phyloP scores from a whole-genome alignment of 192 early-diverging fungal species.

The Dimargaris cristalligena region DNA sequence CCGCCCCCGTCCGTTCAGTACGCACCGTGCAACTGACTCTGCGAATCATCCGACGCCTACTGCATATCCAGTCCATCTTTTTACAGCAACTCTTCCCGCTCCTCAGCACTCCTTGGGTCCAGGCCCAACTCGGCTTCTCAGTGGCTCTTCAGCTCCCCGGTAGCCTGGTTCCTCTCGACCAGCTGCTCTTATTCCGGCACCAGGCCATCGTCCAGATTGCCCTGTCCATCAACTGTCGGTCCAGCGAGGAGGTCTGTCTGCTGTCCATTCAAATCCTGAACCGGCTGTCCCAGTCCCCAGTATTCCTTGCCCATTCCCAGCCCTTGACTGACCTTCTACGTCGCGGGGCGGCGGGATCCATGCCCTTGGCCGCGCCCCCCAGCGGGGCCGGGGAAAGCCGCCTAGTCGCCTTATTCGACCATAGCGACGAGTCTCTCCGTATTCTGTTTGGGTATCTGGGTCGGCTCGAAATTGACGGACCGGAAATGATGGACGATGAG shows the following conservation, averaged over 20 bases:
- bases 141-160: conserved; percentile 23
- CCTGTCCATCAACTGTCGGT: conserved; percentile 44
- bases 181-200: conserved; percentile 53
- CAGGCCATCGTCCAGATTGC: conserved; percentile 56
- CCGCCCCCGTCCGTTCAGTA: background rate
- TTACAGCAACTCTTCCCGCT: conserved; percentile 42
- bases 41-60: conserved; percentile 41
- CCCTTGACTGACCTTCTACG: conserved; percentile 9
- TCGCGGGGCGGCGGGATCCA: no score
- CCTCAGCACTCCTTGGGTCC: conserved; percentile 17
- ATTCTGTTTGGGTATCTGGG: conserved; percentile 66
- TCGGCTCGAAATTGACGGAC: conserved; percentile 51
- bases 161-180: conserved; percentile 55
- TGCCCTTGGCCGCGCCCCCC: conserved; percentile 24
- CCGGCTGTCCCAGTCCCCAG: conserved; percentile 49
- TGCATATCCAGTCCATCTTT: conserved; percentile 62
- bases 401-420: conserved; percentile 50
- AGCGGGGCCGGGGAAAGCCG: conserved; percentile 42
- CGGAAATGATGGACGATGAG: conserved; percentile 17
- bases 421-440: conserved; percentile 38
- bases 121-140: conserved; percentile 28
- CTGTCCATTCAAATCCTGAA: conserved; percentile 51
- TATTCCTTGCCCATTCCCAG: conserved; percentile 39
- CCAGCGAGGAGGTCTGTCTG: conserved; percentile 53
- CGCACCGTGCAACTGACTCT: conserved; percentile 18